Base-by-base conservation (phyloP, 805 yeast genomes). In the Phaffomyces antillensis region DNA sequence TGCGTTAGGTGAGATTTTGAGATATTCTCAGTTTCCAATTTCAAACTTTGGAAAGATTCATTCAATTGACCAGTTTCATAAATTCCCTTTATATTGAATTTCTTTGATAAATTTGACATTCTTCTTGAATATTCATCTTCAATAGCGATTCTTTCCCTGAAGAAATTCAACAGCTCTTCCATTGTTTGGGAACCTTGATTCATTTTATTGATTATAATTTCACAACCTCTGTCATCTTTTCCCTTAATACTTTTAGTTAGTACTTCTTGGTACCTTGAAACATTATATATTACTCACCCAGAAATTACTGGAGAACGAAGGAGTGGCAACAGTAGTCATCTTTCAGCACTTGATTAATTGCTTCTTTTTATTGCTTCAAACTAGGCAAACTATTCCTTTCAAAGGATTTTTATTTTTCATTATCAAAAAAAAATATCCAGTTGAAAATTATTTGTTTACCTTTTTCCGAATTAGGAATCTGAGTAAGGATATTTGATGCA, bases 91-190 rank as follows among this genome's bases (percentile, higher is more conserved):
- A 66, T 54, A 8, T 48, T 42, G 26, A 48, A 48, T 52, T 70
- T 73, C 41, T 66, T 63, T 18, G 85, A 65, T 20, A 87, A 64
- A 15, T 72, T 68, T 37, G 65, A 66, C 52, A 88, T 60, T 47
- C 71, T 72, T 44, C 76, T 73, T 34, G 81, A 65, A 56, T 85
- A 86, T 24, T 88, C 96, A 48, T 79, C 83, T 55, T 87, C 96
- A 35, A 88, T 73, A 15, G 75, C 67, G 1, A 75, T 65, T 34
- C 82, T 65, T 45, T 80, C 85, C 47, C 68, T 73, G 61, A 77
- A 78, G 49, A 73, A 78, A 1, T 56, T 52, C 9, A 66, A 58
- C 16, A 81, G 54, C 28, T 72, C 75, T 26, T 77, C 80, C 40
- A 76, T 62, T 1, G 93, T 81, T 39, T 71, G 72, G 36, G 75